Base-by-base conservation (phyloP, 805 yeast genomes). In the Danielia reshetovae region DNA sequence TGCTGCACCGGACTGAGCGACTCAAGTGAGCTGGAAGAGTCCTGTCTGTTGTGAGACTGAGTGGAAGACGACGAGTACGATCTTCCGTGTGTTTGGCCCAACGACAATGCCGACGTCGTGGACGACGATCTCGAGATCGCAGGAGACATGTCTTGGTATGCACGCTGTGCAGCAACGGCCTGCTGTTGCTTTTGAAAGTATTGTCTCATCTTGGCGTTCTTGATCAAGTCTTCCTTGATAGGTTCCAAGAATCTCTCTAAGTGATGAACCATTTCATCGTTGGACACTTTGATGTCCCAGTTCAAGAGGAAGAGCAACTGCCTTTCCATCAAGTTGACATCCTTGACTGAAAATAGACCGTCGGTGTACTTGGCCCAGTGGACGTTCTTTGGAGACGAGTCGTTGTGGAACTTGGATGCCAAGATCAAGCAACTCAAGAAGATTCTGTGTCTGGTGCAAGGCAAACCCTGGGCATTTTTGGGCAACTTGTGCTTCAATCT, bases 301-400 rank as follows among this genome's bases (percentile, higher is more conserved):
- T 81, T 73, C 53, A 84, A 62, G 32, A 83, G 64, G 51, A 70
- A 76, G 34, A 83, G 65, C 39, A 84, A 62, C 58, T 84, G 90
- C 54, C 86, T 74, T 60, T 84, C 94, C 88, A 84, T 84, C 42
- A 82, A 65, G 57, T 82, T 83, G 45, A 84, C 77, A 55, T 84
- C 94, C 43, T 77, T 77, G 36, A 71, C 59, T 30, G 69, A 63
- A 60, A 84, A 82, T 27, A 84, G 65, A 2, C 85, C 87, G 49
- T 83, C 88, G 5, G 90, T 80, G 59, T 81, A 81, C 47, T 72
- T 74, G 26, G 86, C 79, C 94, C 94, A 84, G 57, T 83, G 88
- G 45, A 69, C 68, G 60, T 84, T 84, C 52, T 81, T 78, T 41
- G 90, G 88, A 9, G 85, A 77, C 5, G 83, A 76, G 54, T 84